These are phyloP conservation scores for Eudorina sp. DNA, from an alignment of 139 green algal genomes.

Conservation along the genomic window DNA sequence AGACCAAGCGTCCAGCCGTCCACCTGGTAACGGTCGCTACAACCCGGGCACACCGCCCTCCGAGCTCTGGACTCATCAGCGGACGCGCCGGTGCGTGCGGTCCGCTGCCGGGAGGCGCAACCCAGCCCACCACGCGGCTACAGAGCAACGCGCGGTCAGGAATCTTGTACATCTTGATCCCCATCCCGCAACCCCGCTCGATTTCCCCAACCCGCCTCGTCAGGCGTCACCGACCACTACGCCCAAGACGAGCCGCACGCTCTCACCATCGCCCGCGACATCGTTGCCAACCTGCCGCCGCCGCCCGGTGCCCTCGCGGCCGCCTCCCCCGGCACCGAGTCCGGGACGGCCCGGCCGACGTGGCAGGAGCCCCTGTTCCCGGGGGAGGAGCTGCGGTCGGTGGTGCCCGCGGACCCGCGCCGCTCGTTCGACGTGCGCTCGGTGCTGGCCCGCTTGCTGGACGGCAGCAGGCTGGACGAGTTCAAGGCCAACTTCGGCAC, in stretches of 20 bases:
- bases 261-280: slow-evolving; percentile 78
- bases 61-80: too few species aligned
- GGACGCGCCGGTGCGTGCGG: too few species aligned
- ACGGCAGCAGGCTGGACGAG: slow-evolving; percentile 91
- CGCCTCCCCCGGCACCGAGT: background rate
- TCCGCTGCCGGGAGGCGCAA: too few species aligned
- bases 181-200: background rate
- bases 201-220: background rate
- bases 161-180: too few species aligned
- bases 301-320: background rate
- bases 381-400: slow-evolving; percentile 68
- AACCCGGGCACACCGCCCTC: too few species aligned
- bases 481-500: slow-evolving; percentile 94
- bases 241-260: slow-evolving; percentile 91
- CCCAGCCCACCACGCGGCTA: too few species aligned
- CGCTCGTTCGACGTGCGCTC: slow-evolving; percentile 81
- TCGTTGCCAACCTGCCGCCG: slow-evolving; percentile 64
- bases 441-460: slow-evolving; percentile 84
- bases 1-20: too few species aligned
- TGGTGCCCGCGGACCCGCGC: slow-evolving; percentile 75
- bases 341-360: background rate
- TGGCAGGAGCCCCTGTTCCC: slow-evolving; percentile 85
- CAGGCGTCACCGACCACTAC: slow-evolving; percentile 86
- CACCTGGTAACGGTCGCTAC: too few species aligned
- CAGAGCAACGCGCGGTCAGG: too few species aligned